Base-by-base conservation (phyloP, 345 rosid genomes). In the Kandelia obovata region DNA sequence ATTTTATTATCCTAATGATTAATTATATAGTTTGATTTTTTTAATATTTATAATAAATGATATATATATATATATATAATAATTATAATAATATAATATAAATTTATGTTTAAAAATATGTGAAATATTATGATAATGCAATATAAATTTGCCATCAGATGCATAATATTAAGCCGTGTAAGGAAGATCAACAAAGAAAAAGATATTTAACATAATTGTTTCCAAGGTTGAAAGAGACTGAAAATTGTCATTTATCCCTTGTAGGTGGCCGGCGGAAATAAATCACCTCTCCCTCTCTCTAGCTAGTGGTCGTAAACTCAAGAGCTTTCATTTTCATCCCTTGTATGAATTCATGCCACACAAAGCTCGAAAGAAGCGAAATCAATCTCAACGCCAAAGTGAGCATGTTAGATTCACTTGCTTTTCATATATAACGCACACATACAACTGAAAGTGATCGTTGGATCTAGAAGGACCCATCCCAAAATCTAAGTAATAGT, bases 311-410 rank as follows among this genome's bases (percentile, higher is more conserved):
- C 63, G 68, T 13, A 73, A 65, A 53, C 56, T 64, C n/a, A 7
- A 15, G 30, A 62, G 64, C 62, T 78, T 78, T 75, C 82, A 35
- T 67, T 75, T 72, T 77, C 82, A 70, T 23, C 20, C n/a, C n/a
- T 6, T 39, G 0, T 23, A 32, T 52, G 63, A 46, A 25, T 55
- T 55, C 25, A 52, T 9, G 53, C 39, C 25, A 30, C 32, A 39
- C 23, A 56, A 31, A 25, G 37, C 62, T 53, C n/a, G 10, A 53
- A 26, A 49, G 10, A 53, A 60, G 47, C 49, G 64, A 66, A 51
- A 60, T 56, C 69, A 55, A 32, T 65, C 23, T 20, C 73, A 19
- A 4, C 10, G 25, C 4, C 55, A 34, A 8, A 25, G 10, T 53
- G 0, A 1, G 25, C 25, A 10, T 3, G n/a, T 55, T 20, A 0